Evolutionary conservation across 805 yeast genomes (phyloP), one percentile per base, ranked within the genome.

Genomic region (Pichia manshurica): DNA sequence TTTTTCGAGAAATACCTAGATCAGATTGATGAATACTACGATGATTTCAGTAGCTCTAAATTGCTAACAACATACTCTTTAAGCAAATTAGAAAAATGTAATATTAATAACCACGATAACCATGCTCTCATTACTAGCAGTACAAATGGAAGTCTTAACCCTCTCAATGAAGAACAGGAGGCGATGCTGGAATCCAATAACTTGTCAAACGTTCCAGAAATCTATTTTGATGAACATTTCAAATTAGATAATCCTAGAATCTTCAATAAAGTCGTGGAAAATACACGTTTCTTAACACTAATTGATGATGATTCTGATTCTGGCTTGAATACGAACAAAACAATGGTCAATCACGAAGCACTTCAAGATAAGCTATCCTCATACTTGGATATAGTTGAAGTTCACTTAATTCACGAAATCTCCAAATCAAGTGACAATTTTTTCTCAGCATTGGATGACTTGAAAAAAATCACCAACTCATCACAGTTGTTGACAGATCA

Each of bases 161-260:
- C 44, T 9, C 29, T 29, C 21, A 44, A 23, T 34, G 62, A 61
- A 23, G 53, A 56, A 42, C 59, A 54, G 32, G 59, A 62, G 39
- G 54, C 52, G 19, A 53, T 48, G 15, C 25, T 57, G 21, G 65
- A 56, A 29, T 39, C 53, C 7, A 62, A 62, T 29, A 57, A 65
- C 9, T 50, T 79, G 41, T 55, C 66, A 7, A 61, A 71, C 50
- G 77, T 93, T 5, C 98, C 99, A 0, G 64, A 69, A 2, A 78
- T 87, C 1, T 93, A 77, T 56, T 81, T 84, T 52, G 77, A 75
- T 22, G 70, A 75, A 7, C 75, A 80, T 36, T 93, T 93, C 65
- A 73, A 87, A 53, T 71, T 93, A 35, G 97, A 93, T 56, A 88
- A 93, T 61, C 96, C 96, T 6, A 73, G 96, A 48, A 74, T 82